phyloP scores from a whole-genome alignment of 2,329 filamentous ascomycete species.

The Cylindrodendrum hubeiense region DNA sequence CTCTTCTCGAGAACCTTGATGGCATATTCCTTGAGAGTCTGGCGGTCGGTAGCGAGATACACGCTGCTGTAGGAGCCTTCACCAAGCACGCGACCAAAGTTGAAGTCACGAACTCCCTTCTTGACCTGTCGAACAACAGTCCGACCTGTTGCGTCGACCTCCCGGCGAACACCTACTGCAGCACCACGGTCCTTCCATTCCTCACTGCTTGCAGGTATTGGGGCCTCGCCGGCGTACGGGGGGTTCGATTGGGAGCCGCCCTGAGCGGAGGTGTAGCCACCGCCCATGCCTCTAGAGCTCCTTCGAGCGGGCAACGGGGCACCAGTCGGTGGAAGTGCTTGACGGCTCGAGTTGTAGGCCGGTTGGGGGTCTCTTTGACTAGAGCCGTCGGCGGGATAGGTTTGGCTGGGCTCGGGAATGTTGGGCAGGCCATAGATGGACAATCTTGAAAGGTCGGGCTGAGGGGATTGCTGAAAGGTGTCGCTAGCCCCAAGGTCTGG shows the following conservation, averaged over 20 bases:
- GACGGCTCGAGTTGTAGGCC: slow-evolving; percentile 73
- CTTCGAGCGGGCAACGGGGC: slow-evolving; percentile 79
- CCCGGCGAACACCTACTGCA: slow-evolving; percentile 84
- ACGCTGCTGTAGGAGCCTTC: slow-evolving; percentile 99
- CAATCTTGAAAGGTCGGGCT: slow-evolving; percentile 49
- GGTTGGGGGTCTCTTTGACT: slow-evolving; percentile 72
- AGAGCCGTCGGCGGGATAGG: slow-evolving; percentile 72
- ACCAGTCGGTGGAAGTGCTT: slow-evolving; percentile 62
- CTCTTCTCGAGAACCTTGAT: slow-evolving; percentile 98
- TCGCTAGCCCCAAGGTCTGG: slow-evolving; percentile 30
- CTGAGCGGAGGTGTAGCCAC: slow-evolving; percentile 60
- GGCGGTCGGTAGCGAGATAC: slow-evolving; percentile 89
- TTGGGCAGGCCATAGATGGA: slow-evolving; percentile 67
- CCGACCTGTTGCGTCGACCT: slow-evolving; percentile 87
- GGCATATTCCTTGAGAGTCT: slow-evolving; percentile 95
- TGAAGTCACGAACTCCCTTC: slow-evolving; percentile 97
- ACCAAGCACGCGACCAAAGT: slow-evolving; percentile 89
- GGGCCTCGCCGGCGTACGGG: slow-evolving; percentile 55
- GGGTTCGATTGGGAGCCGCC: slow-evolving; percentile 39
- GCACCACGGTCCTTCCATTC: slow-evolving; percentile 97
- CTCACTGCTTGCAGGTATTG: slow-evolving; percentile 74
- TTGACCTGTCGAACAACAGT: slow-evolving; percentile 87
- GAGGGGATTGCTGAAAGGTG: slow-evolving; percentile 31
- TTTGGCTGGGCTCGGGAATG: slow-evolving; percentile 68
- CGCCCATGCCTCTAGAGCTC: slow-evolving; percentile 78